Evolutionary conservation across 441 rosid species (phyloP).

Genomic region (Aquilaria agallochum): DNA sequence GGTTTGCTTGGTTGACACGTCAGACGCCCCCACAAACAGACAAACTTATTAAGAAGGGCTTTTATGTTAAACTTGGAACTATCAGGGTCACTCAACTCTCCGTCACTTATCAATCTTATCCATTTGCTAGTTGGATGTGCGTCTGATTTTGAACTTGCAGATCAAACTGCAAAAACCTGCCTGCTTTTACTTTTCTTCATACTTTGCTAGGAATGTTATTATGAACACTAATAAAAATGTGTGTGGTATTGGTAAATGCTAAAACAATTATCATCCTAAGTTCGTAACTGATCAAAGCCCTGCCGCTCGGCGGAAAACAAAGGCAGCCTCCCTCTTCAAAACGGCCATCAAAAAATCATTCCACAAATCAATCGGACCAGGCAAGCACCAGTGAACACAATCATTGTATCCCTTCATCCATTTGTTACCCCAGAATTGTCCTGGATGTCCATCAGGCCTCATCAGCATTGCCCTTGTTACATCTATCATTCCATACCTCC

Average conservation of each 20-base stretch:
- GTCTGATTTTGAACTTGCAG: no score
- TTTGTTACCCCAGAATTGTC: constrained; percentile 56
- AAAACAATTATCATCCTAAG: not conserved
- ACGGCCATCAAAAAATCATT: constrained; percentile 59
- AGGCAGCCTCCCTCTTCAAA: constrained; percentile 23
- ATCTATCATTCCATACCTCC: constrained; percentile 47
- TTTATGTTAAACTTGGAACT: no score
- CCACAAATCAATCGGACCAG: constrained; percentile 83
- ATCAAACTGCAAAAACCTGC: no score
- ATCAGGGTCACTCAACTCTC: no score
- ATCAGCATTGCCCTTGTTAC: constrained; percentile 66
- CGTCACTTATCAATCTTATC: no score
- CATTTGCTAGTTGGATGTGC: no score
- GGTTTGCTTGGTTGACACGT: no score
- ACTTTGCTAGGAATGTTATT: constrained; percentile 1
- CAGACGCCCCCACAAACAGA: no score
- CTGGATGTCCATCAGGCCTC: constrained; percentile 89
- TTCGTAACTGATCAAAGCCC: not conserved
- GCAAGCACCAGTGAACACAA: constrained; percentile 93
- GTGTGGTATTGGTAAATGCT: not conserved
- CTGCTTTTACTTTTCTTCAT: no score
- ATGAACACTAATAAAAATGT: no score
- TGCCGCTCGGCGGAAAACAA: not conserved
- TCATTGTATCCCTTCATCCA: constrained; percentile 76
- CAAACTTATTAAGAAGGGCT: no score